phyloP scores from a whole-genome alignment of 768 basidiomycete genomes.

The Chalciporus chontae region DNA sequence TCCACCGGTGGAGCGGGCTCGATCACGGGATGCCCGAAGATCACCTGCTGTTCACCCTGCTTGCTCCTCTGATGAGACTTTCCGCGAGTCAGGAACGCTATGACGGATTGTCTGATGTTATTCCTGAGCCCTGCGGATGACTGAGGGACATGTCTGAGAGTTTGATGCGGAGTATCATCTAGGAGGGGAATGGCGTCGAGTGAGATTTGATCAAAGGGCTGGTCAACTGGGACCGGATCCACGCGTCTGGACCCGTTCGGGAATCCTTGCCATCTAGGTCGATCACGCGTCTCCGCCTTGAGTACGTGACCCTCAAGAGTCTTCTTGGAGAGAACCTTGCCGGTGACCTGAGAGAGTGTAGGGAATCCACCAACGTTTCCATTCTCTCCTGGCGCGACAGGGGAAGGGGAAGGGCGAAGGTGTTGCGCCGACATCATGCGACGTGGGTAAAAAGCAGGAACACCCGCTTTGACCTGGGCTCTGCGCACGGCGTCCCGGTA shows the following conservation, averaged over 20 bases:
- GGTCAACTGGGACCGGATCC: background rate
- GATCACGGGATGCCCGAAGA: slow-evolving; percentile 19
- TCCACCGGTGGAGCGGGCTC: slow-evolving; percentile 5
- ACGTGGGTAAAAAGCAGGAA: slow-evolving; percentile 1
- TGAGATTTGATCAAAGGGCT: slow-evolving; percentile 5
- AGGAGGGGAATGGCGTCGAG: slow-evolving; percentile 12
- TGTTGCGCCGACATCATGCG: slow-evolving; percentile 12
- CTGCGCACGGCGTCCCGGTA: slow-evolving; percentile 22
- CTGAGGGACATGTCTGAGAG: slow-evolving; percentile 10
- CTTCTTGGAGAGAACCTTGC: slow-evolving; percentile 6
- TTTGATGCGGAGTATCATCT: background rate
- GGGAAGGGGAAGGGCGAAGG: background rate
- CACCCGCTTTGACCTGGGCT: slow-evolving; percentile 10
- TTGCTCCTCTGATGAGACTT: slow-evolving; percentile 1
- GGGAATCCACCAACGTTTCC: slow-evolving; percentile 4
- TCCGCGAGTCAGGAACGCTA: slow-evolving; percentile 5
- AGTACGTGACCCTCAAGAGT: background rate
- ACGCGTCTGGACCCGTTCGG: background rate
- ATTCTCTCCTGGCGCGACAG: background rate
- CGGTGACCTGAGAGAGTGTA: slow-evolving; percentile 20
- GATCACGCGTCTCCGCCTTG: background rate
- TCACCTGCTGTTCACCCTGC: background rate
- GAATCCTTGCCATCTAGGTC: slow-evolving; percentile 1
- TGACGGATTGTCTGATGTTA: slow-evolving; percentile 1
- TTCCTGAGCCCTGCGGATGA: slow-evolving; percentile 3